Evolutionary conservation across 148 eudicot species (phyloP), one percentile per base, ranked within the genome.

Genomic region (Vaccinium darrowii): DNA sequence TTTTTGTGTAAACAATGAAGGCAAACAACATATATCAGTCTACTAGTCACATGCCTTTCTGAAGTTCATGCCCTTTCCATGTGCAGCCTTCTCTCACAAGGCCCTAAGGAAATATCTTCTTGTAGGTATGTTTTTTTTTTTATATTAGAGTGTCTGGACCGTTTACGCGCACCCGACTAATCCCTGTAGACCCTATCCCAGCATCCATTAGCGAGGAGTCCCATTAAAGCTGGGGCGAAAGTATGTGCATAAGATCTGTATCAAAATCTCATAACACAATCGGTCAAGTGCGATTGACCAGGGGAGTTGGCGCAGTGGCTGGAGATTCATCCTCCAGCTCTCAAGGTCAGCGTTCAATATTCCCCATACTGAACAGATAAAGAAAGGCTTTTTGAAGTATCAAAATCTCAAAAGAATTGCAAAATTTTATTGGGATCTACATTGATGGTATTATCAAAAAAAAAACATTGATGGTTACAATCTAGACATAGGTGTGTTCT

Each of bases 51-150:
- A 88, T 84, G 87, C 81, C 60, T 87, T 72, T 73, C 80, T 21
- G 21, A 18, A 43, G 60, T 71, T 83, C 82, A 69, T 69, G 74
- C 74, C 87, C 82, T 71, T 81, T 85, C 95, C 92, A 89, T 89
- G 88, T 90, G 92, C 88, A 81, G 80, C 76, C 89, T 50, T 50
- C 84, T 65, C 62, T 76, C 50, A 80, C 74, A 30, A 69, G 74
- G 9, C n/a, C 57, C 84, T 30, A 74, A 27, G 78, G 52, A 81
- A 53, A 60, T 23, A 84, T 27, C 76, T 36, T 36, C 39, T 36
- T 36, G 39, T 36, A 36, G 4, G 39, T 36, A 2, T 36, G 39
- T 2, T 36, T 36, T 36, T 33, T 33, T 33, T 33, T 33, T 36
- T 2, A 36, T 36, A 36, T 36, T 36, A 0, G 47, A 7, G 6